A percentile compares a stretch with the other conserved stretches of the same genome.
Evolutionary conservation across 495 filamentous ascomycete genomes (phyloP).

Genomic region (Baudoinia panamericana): DNA sequence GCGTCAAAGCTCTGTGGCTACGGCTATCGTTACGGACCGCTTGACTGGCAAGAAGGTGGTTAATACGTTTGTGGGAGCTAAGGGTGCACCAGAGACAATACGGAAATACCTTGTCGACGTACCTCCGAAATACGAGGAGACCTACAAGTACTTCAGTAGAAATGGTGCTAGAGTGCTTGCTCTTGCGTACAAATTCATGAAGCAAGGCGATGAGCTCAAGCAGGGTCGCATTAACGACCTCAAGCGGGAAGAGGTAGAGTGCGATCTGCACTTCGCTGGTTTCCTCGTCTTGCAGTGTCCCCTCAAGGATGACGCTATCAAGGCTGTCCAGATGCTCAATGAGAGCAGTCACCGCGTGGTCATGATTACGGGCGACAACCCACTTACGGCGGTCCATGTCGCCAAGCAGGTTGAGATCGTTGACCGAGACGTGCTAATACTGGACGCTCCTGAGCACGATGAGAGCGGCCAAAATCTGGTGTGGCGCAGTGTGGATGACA

Average conservation of each 20-base stretch:
- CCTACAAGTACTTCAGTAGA: slow-evolving; percentile 93
- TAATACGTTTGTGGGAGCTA: slow-evolving; percentile 84
- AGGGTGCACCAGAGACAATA: slow-evolving; percentile 95
- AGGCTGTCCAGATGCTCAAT: slow-evolving; percentile 90
- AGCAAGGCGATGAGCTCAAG: slow-evolving; percentile 64
- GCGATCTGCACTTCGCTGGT: slow-evolving; percentile 73
- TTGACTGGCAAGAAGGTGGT: slow-evolving; percentile 57
- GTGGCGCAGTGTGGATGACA: slow-evolving; percentile 93
- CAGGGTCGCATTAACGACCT: slow-evolving; percentile 79
- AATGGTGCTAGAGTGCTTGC: slow-evolving; percentile 88
- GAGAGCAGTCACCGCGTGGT: slow-evolving; percentile 96
- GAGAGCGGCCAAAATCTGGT: slow-evolving; percentile 68
- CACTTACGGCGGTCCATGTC: slow-evolving; percentile 90
- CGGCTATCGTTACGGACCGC: slow-evolving; percentile 52
- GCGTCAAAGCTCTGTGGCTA: slow-evolving; percentile 85
- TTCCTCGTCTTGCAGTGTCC: slow-evolving; percentile 94
- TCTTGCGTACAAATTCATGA: slow-evolving; percentile 84
- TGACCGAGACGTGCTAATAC: slow-evolving; percentile 84
- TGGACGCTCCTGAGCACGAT: slow-evolving; percentile 89
- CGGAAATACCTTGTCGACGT: slow-evolving; percentile 74
- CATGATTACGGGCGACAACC: slow-evolving; percentile 99
- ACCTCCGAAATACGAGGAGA: slow-evolving; percentile 89
- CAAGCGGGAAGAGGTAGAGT: slow-evolving; percentile 83
- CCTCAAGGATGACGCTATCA: slow-evolving; percentile 90
- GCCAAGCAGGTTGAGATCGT: slow-evolving; percentile 95